Conservation (phyloP, 768 basidiomycete species). For the Russula dissimulans region DNA sequence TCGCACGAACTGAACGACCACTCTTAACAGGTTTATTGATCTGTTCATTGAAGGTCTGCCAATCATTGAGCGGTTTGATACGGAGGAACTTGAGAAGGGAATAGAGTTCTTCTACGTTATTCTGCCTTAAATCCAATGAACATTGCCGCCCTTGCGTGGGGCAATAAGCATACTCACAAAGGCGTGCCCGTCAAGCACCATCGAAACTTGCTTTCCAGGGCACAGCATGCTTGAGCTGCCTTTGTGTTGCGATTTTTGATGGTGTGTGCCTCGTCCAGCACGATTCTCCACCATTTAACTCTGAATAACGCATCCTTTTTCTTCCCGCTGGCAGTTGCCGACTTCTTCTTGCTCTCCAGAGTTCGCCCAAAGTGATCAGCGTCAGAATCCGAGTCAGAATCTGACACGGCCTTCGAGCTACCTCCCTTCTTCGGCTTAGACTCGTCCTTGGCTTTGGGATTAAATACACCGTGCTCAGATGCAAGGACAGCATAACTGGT, state of each 20-base stretch:
- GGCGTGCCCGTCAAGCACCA: slow-evolving; percentile 89
- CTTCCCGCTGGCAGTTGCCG: slow-evolving; percentile 34
- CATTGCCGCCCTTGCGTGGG: not conserved
- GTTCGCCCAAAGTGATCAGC: slow-evolving; percentile 39
- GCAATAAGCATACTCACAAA: slow-evolving; percentile 34
- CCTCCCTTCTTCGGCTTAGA: slow-evolving; percentile 35
- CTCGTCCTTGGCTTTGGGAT: slow-evolving; percentile 45
- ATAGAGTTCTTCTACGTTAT: slow-evolving; percentile 83
- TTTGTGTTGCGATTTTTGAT: slow-evolving; percentile 85
- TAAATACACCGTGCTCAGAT: slow-evolving; percentile 60
- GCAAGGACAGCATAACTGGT: slow-evolving; percentile 83
- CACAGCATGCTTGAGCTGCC: slow-evolving; percentile 69
- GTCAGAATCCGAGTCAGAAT: slow-evolving; percentile 27
- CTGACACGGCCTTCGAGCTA: slow-evolving; percentile 26
- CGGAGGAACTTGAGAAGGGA: slow-evolving; percentile 85
- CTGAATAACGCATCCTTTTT: slow-evolving; percentile 60
- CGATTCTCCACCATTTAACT: slow-evolving; percentile 75
- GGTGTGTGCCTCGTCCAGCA: slow-evolving; percentile 93
- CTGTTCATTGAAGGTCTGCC: slow-evolving; percentile 66
- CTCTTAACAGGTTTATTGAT: slow-evolving; percentile 74
- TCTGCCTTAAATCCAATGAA: slow-evolving; percentile 6
- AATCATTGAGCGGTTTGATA: slow-evolving; percentile 71
- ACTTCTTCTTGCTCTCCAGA: slow-evolving; percentile 37
- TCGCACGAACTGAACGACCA: slow-evolving; percentile 54
- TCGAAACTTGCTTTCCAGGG: slow-evolving; percentile 63